These are phyloP conservation scores for Eurotiales sp. DNA, from an alignment of 2,329 filamentous ascomycete genomes.

Conservation along the genomic window DNA sequence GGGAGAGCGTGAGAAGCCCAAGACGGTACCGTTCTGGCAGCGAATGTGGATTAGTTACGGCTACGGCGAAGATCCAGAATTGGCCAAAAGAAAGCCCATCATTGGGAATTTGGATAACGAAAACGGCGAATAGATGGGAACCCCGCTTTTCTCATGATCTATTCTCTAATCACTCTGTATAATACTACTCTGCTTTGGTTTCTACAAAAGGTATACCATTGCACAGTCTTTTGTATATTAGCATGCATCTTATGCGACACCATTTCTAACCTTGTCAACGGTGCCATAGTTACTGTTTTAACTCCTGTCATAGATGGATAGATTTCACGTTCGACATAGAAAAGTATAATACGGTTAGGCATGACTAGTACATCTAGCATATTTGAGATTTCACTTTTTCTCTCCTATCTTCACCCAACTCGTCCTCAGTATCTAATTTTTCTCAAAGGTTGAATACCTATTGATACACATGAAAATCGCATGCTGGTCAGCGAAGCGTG, in stretches of 20 bases:
- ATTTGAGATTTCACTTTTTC: background rate
- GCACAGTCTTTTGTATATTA: constrained; percentile 22
- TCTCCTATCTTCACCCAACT: too few species aligned
- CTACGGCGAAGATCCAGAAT: constrained; percentile 39
- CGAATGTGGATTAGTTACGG: constrained; percentile 38
- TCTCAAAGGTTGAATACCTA: background rate
- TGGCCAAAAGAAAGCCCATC: constrained; percentile 35
- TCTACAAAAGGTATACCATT: background rate
- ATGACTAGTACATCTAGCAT: background rate
- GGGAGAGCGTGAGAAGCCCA: constrained; percentile 50
- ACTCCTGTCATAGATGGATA: constrained; percentile 21
- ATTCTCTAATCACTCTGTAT: constrained; percentile 2
- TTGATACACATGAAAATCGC: background rate
- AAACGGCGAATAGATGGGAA: constrained; percentile 19
- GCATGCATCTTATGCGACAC: constrained; percentile 16
- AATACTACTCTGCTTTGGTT: background rate
- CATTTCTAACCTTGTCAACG: constrained; percentile 15
- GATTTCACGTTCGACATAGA: constrained; percentile 15
- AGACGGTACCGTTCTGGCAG: constrained; percentile 35
- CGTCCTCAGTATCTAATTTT: background rate
- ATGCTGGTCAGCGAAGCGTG: background rate
- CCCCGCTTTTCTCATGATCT: background rate
- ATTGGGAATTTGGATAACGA: constrained; percentile 38
- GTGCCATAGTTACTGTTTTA: constrained; percentile 22
- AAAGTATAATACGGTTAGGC: constrained; percentile 14